Evolutionary conservation across 2,329 filamentous ascomycete genomes (phyloP).

Genomic region (Paracamarosporium sp.): DNA sequence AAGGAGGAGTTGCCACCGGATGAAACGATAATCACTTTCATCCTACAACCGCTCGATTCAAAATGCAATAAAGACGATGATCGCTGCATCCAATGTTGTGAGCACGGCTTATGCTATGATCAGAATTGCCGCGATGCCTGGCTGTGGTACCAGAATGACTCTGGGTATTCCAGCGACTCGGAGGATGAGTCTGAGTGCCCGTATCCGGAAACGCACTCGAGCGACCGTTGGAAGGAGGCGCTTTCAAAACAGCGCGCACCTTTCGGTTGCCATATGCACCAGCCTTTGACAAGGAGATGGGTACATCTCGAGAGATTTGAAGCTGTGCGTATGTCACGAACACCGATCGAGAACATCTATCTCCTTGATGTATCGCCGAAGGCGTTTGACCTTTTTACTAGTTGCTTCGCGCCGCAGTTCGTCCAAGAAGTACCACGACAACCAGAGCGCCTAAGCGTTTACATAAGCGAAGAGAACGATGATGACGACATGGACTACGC

Average conservation of each 20-base stretch:
- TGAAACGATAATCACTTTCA: not conserved
- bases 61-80: not conserved
- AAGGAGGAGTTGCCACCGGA: not conserved
- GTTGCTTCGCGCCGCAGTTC: not conserved
- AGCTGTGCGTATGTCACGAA: not conserved
- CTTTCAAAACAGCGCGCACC: not conserved
- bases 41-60: not conserved
- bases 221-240: not conserved
- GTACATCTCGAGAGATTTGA: not conserved
- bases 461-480: not conserved
- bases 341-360: not conserved
- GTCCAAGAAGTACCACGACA: not conserved
- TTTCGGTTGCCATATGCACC: conserved; percentile 7
- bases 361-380: not conserved
- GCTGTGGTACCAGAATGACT: not conserved
- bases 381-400: conserved; percentile 2
- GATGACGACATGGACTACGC: not conserved
- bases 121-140: not conserved
- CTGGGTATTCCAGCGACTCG: not conserved
- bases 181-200: not conserved
- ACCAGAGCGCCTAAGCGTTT: not conserved
- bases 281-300: not conserved
- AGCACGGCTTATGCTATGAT: conserved; percentile 1
- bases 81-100: conserved; percentile 2
- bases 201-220: not conserved